These are phyloP conservation scores for Cladosporium sp. DNA, from an alignment of 2,329 filamentous ascomycete genomes.

Conservation along the genomic window DNA sequence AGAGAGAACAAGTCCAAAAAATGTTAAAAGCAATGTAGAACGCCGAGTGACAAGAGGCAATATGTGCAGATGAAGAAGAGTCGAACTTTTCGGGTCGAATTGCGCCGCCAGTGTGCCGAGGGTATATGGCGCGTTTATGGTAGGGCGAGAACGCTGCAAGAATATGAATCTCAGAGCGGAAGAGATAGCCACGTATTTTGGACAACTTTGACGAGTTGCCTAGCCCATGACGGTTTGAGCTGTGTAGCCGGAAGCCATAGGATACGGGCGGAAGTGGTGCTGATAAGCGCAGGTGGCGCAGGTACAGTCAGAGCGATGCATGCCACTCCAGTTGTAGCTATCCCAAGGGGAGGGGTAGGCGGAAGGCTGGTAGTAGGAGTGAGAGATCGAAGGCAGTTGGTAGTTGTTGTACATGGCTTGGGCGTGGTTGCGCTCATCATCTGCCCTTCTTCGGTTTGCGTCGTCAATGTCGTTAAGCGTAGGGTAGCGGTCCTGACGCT, in stretches of 20 bases:
- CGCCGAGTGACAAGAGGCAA: constrained; percentile 2
- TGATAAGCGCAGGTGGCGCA: constrained; percentile 32
- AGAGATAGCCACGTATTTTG: neutral
- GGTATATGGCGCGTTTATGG: neutral
- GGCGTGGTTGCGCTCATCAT: constrained; percentile 29
- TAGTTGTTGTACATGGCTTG: constrained; percentile 27
- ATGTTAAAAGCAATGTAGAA: constrained; percentile 6
- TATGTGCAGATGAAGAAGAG: constrained; percentile 10
- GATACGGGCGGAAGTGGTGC: constrained; percentile 31
- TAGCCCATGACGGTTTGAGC: constrained; percentile 35
- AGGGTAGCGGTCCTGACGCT: constrained; percentile 28
- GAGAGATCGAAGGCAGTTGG: constrained; percentile 20
- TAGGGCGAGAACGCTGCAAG: constrained; percentile 7
- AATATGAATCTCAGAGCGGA: neutral
- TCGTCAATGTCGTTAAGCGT: constrained; percentile 30
- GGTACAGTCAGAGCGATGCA: constrained; percentile 32
- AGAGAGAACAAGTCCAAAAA: neutral
- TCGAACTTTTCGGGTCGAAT: constrained; percentile 1
- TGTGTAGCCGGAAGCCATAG: constrained; percentile 28
- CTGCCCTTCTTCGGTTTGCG: constrained; percentile 27
- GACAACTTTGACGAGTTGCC: neutral
- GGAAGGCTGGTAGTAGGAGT: constrained; percentile 26
- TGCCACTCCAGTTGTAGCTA: constrained; percentile 16
- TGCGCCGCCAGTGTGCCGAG: neutral
- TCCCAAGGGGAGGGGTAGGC: constrained; percentile 30